Percentiles rank a stretch among this genome's conserved stretches.
phyloP scores from a whole-genome alignment of 495 filamentous ascomycete species.

The Talaromyces nanjingensis region DNA sequence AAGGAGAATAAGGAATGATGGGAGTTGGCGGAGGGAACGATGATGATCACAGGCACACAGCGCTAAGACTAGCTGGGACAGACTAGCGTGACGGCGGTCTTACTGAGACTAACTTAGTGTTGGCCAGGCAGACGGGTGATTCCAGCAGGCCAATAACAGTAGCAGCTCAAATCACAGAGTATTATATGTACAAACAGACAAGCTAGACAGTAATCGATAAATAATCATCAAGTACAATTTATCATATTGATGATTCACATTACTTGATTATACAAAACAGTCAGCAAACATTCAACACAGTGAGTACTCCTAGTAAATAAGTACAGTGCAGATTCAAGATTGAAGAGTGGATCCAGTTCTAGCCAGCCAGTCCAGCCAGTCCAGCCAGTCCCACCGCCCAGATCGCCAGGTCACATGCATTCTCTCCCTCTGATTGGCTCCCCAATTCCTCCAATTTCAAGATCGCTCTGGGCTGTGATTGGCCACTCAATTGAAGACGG shows the following conservation, averaged over 20 bases:
- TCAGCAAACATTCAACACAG: no score
- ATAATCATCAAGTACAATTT: no score
- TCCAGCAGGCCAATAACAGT: not conserved
- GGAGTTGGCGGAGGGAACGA: not conserved
- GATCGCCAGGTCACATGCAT: slow-evolving; percentile 4
- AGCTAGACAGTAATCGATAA: no score
- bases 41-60: slow-evolving; percentile 1
- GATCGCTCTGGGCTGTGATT: not conserved
- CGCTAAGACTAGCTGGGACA: not conserved
- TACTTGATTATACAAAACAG: no score
- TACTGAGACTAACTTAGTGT: not conserved
- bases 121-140: not conserved
- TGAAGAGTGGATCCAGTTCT: not conserved
- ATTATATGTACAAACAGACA: no score
- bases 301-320: no score
- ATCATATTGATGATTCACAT: no score
- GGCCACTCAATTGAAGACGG: slow-evolving; percentile 1
- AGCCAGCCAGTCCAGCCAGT: not conserved
- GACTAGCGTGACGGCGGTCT: not conserved
- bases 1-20: not conserved
- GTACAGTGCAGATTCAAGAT: not conserved
- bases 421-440: not conserved
- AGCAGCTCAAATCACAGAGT: no score
- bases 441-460: not conserved
- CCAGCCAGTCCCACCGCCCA: not conserved